phyloP scores from a whole-genome alignment of 2,329 filamentous ascomycete species.

The Cladosporium sp. region DNA sequence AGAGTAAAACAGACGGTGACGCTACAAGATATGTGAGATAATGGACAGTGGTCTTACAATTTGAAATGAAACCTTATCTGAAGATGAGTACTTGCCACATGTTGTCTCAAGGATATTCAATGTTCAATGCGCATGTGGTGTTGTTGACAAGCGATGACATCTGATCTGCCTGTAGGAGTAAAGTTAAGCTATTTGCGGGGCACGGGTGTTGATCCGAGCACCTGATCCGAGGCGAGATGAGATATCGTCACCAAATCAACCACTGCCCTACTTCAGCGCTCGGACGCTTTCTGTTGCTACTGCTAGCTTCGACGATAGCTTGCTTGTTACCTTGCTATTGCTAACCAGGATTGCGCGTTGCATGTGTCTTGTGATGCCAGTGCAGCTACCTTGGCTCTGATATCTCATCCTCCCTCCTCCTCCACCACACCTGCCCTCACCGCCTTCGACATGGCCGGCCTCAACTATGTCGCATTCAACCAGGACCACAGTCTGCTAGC shows the following conservation, averaged over 20 bases:
- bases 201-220: not conserved
- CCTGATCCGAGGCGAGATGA: not conserved
- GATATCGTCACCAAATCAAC: not conserved
- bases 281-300: not conserved
- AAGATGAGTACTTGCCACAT: too few relatives aligned
- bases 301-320: not conserved
- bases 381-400: not conserved
- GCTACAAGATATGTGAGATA: too few relatives aligned
- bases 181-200: not conserved
- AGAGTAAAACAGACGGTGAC: too few relatives aligned
- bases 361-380: not conserved
- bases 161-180: not conserved
- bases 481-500: slow-evolving; percentile 97
- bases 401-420: not conserved
- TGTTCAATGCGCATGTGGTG: not conserved
- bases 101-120: too few relatives aligned
- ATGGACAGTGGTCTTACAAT: too few relatives aligned
- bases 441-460: slow-evolving; percentile 41
- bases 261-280: not conserved
- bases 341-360: not conserved
- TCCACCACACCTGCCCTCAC: not conserved
- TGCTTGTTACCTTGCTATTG: not conserved
- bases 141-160: not conserved
- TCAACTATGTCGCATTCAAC: slow-evolving; percentile 99
- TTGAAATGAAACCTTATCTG: too few relatives aligned